A percentile compares a stretch with the other conserved stretches of the same genome.
Conservation (phyloP, 495 filamentous ascomycete species). For the Lasiosphaeria ovina region DNA sequence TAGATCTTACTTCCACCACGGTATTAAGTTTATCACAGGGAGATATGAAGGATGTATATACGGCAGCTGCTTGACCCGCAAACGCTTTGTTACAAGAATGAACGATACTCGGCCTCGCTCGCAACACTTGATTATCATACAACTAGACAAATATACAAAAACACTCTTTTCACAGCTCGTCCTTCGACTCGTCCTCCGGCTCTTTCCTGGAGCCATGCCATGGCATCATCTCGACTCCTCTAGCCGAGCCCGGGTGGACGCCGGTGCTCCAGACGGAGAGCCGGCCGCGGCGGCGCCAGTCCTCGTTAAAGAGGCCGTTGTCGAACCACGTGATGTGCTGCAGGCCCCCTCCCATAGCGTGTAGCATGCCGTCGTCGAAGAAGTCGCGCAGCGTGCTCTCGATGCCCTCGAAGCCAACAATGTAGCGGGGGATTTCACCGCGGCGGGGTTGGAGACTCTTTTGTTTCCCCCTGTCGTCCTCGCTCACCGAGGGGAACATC, state of each 20-base stretch:
- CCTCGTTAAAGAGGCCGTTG: slow-evolving; percentile 86
- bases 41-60: too few relatives aligned
- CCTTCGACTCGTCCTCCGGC: too few relatives aligned
- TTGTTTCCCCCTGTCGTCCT: neutral
- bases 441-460: slow-evolving; percentile 26
- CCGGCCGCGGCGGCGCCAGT: slow-evolving; percentile 79
- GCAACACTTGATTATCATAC: too few relatives aligned
- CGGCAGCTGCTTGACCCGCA: too few relatives aligned
- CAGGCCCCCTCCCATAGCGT: slow-evolving; percentile 44
- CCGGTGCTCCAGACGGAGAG: slow-evolving; percentile 72
- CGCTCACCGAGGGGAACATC: slow-evolving; percentile 35
- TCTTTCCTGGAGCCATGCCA: too few relatives aligned
- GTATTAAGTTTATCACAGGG: too few relatives aligned
- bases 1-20: too few relatives aligned
- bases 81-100: too few relatives aligned
- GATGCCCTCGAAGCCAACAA: slow-evolving; percentile 56
- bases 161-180: too few relatives aligned
- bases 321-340: slow-evolving; percentile 66
- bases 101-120: too few relatives aligned
- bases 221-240: too few relatives aligned
- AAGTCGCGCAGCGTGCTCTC: slow-evolving; percentile 43
- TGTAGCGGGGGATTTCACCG: slow-evolving; percentile 50
- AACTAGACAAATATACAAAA: too few relatives aligned
- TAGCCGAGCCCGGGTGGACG: slow-evolving; percentile 22
- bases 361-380: slow-evolving; percentile 36